Conservation (phyloP, 1,284 basidiomycete species). For the Ganoderma lingzhi region DNA sequence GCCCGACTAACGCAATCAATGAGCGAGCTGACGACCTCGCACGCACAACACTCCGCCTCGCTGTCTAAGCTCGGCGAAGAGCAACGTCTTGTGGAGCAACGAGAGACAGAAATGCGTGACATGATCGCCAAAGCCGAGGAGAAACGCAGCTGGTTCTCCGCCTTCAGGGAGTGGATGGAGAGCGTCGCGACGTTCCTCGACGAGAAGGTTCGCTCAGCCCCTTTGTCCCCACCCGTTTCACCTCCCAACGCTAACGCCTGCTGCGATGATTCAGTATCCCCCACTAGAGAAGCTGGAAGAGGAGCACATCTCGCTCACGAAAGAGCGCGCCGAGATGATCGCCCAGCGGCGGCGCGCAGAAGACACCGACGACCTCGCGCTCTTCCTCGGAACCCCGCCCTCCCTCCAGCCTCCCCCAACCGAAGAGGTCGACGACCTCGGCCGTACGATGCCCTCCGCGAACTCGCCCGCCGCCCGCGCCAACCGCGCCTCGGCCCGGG, state of each 20-base stretch:
- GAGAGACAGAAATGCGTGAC: slow-evolving; percentile 82
- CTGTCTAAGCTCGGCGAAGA: slow-evolving; percentile 74
- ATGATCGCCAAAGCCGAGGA: slow-evolving; percentile 84
- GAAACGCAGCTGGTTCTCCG: slow-evolving; percentile 88
- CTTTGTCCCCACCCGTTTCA: neutral
- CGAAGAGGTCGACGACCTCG: slow-evolving; percentile 73
- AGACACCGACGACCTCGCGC: slow-evolving; percentile 83
- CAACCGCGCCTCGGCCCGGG: slow-evolving; percentile 64
- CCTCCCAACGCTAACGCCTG: slow-evolving; percentile 8
- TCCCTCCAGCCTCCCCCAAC: slow-evolving; percentile 39
- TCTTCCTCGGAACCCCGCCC: slow-evolving; percentile 72
- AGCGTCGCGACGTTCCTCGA: slow-evolving; percentile 89
- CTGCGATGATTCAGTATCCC: slow-evolving; percentile 67
- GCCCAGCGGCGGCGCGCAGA: slow-evolving; percentile 72
- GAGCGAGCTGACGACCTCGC: slow-evolving; percentile 73
- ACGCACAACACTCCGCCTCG: slow-evolving; percentile 69
- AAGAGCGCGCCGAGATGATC: slow-evolving; percentile 80
- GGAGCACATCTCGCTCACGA: slow-evolving; percentile 77
- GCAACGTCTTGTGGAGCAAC: slow-evolving; percentile 71
- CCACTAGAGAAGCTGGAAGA: slow-evolving; percentile 86
- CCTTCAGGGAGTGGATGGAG: slow-evolving; percentile 89
- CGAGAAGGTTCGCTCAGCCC: slow-evolving; percentile 74
- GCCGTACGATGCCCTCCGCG: slow-evolving; percentile 56
- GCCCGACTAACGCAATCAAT: slow-evolving; percentile 70
- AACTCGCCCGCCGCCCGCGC: slow-evolving; percentile 56